Conservation (phyloP, 257 asterid species). For the Penstemon eatonii region DNA sequence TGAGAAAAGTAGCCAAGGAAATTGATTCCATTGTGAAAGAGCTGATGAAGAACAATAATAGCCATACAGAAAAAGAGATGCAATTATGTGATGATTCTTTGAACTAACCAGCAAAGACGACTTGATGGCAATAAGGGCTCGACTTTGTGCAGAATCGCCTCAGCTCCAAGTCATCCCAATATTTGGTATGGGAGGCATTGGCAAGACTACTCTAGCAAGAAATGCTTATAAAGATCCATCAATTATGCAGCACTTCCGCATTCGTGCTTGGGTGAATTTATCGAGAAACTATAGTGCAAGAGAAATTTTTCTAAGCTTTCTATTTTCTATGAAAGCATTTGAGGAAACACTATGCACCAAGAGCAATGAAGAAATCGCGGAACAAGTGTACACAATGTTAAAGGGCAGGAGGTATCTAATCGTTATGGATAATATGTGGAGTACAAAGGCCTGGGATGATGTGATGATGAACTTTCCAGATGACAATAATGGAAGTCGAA, state of each 20-base stretch:
- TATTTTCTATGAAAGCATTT: neutral
- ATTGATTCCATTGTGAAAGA: neutral
- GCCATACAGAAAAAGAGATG: neutral
- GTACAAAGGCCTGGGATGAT: constrained; percentile 12
- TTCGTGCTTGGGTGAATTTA: constrained; percentile 27
- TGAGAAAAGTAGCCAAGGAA: neutral
- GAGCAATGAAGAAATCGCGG: neutral
- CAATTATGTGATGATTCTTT: neutral
- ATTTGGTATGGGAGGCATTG: constrained; percentile 30
- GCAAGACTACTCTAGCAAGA: constrained; percentile 31
- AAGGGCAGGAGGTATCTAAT: constrained; percentile 10
- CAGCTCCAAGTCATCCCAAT: constrained; percentile 19
- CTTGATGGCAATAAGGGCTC: neutral
- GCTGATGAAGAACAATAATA: constrained; percentile 6
- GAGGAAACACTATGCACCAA: neutral
- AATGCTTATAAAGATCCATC: constrained; percentile 16
- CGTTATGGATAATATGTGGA: constrained; percentile 33
- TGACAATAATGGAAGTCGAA: constrained; percentile 32
- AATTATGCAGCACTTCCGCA: neutral
- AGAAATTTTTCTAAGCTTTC: neutral
- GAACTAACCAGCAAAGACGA: constrained; percentile 7
- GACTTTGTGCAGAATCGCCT: constrained; percentile 10
- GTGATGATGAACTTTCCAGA: constrained; percentile 28
- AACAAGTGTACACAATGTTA: neutral
- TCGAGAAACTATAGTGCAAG: neutral